Evolutionary conservation across 192 early-diverging fungal genomes (phyloP).

Genomic region (Geranomyces variabilis): DNA sequence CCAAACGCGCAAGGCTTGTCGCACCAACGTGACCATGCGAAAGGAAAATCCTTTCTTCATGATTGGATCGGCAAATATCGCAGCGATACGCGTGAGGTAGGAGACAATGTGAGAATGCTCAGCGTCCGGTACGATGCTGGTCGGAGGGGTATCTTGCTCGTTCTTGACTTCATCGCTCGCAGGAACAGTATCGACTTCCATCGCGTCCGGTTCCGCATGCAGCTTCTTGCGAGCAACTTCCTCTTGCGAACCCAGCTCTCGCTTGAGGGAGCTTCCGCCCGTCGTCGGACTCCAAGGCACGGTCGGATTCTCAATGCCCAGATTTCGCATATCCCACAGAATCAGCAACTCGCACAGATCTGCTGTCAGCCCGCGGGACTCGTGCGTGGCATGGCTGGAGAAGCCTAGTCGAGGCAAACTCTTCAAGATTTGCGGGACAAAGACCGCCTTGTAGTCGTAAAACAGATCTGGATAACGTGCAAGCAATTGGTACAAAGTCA

Average conservation of each 20-base stretch:
- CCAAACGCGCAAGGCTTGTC: conserved; percentile 73
- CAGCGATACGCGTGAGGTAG: conserved; percentile 58
- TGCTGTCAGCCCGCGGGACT: conserved; percentile 82
- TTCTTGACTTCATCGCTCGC: background rate
- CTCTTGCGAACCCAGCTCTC: background rate
- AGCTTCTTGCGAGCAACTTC: background rate
- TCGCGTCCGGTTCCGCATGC: background rate
- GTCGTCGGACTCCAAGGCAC: background rate
- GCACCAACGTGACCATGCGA: conserved; percentile 70
- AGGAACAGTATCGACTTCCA: background rate
- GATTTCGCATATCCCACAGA: conserved; percentile 76
- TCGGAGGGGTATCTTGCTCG: background rate
- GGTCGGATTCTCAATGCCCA: background rate
- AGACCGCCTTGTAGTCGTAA: conserved; percentile 86
- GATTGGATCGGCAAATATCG: conserved; percentile 57
- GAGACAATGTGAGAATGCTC: conserved; percentile 23
- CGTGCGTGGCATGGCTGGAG: conserved; percentile 79
- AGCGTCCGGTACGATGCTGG: conserved; percentile 16
- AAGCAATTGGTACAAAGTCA: conserved; percentile 90
- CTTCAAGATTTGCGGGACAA: conserved; percentile 86
- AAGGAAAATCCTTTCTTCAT: conserved; percentile 52
- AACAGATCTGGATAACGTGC: conserved; percentile 88
- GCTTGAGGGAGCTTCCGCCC: background rate
- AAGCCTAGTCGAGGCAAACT: conserved; percentile 87
- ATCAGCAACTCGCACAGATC: conserved; percentile 90